Base-by-base conservation (phyloP, 306 rosid genomes). In the Canavalia gladiata region DNA sequence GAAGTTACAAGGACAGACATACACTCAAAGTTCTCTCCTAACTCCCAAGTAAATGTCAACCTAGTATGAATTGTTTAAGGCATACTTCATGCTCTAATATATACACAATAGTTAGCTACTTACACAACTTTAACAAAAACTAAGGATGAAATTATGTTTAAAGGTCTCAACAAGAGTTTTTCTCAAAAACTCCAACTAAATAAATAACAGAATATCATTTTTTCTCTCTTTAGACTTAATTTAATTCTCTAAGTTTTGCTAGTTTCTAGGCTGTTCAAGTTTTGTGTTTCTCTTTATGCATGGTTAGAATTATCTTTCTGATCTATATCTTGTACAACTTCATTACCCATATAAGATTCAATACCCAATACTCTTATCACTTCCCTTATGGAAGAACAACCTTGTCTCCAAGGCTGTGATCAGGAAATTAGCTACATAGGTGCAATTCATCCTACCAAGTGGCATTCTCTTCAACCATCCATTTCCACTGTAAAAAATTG, bases 11-110 rank as follows among this genome's bases (percentile, higher is more conserved):
- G 72, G n/a, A 46, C 0, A 0, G 55, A 70, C 35, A 2, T 33
- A 52, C 9, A 57, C 72, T 18, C 30, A 79, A 52, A 35, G 69
- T 54, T 55, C 34, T 1, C 31, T 34, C 65, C 62, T 58, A 18
- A 18, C 25, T 58, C 35, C 51, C 47, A 60, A 33, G 34, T 47
- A 56, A 73, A 45, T 43, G 52, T 41, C 65, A 64, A 74, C 49
- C 66, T 70, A 35, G 13, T 34, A 65, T 56, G 52, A 72, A 76
- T 71, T 78, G 81, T 75, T 37, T 56, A 75, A 78, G 72, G 41
- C 79, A 57, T 91, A 95, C 98, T 97, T 95, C 99, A 35, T 91
- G 93, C 89, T 91, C 98, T 42, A 98, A 97, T 82, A 95, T 89
- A 91, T 93, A 95, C 64, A 95, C 94, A 69, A 78, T 58, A 72